A percentile compares a stretch with the other conserved stretches of the same genome.
Evolutionary conservation across 345 rosid species (phyloP).

Genomic region (Melaleuca quinquenervia): DNA sequence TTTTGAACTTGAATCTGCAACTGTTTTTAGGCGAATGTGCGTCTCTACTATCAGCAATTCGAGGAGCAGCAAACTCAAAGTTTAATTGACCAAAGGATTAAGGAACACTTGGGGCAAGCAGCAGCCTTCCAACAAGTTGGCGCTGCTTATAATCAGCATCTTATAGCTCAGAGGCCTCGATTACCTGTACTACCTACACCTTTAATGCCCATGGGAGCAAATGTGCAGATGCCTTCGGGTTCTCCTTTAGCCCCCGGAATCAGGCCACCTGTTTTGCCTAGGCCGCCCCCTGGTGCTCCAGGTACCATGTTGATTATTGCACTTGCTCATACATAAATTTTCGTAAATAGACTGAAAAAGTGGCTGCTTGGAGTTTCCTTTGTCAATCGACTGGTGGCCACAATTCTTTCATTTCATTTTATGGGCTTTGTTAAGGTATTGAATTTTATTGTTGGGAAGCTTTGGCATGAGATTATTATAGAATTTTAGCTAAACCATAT

Average conservation of each 20-base stretch:
- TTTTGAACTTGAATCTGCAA: not conserved
- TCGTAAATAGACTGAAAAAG: not conserved
- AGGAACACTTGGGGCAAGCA: conserved; percentile 89
- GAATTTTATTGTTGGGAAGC: not conserved
- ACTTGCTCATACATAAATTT: not conserved
- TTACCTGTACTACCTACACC: conserved; percentile 66
- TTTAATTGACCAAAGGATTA: conserved; percentile 88
- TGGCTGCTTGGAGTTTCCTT: not conserved
- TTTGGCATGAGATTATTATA: not conserved
- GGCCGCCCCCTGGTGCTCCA: conserved; percentile 58
- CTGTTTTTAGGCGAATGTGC: conserved; percentile 71
- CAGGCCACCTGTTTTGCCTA: conserved; percentile 80
- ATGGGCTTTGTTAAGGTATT: not conserved
- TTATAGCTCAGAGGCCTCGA: conserved; percentile 72
- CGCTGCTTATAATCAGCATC: conserved; percentile 77
- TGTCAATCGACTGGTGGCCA: not conserved
- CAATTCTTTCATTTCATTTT: not conserved
- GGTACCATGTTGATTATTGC: conserved; percentile 10
- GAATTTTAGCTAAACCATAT: not conserved
- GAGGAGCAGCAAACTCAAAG: conserved; percentile 98
- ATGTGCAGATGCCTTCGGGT: conserved; percentile 15
- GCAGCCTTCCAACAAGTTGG: conserved; percentile 89
- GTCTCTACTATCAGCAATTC: conserved; percentile 90
- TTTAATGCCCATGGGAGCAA: conserved; percentile 36
- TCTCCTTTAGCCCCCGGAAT: conserved; percentile 52